Evolutionary conservation across 306 rosid species (phyloP).

Genomic region (Begonia loranthoides): DNA sequence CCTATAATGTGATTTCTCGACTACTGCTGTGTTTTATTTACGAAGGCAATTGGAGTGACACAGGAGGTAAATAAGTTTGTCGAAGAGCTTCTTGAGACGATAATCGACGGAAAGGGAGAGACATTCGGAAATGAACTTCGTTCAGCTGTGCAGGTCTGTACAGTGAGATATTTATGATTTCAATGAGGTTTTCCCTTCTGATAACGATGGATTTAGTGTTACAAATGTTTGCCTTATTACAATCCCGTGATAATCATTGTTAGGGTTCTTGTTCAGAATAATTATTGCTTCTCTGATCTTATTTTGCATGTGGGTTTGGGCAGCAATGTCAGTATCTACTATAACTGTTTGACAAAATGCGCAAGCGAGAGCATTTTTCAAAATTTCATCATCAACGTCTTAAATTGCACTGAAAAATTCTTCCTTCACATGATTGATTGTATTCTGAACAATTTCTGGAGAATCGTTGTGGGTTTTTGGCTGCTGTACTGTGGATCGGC

Average conservation of each 20-base stretch:
- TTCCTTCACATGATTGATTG: not conserved
- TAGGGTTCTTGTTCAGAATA: no score
- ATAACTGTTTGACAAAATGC: not conserved
- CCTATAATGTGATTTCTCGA: not conserved
- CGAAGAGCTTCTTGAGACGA: slow-evolving; percentile 35
- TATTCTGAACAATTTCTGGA: slow-evolving; percentile 6
- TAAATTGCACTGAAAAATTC: slow-evolving; percentile 3
- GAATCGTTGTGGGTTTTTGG: slow-evolving; percentile 7
- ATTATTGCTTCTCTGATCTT: no score
- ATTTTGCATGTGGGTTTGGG: no score
- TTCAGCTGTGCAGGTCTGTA: slow-evolving; percentile 37
- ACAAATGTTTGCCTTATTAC: no score
- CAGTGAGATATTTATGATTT: slow-evolving; percentile 21
- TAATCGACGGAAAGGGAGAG: slow-evolving; percentile 27
- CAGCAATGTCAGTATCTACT: not conserved
- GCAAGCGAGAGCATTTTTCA: not conserved
- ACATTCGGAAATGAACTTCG: slow-evolving; percentile 43
- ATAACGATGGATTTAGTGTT: no score
- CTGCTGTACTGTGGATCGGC: slow-evolving; percentile 18
- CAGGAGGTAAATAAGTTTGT: slow-evolving; percentile 56
- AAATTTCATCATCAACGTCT: not conserved
- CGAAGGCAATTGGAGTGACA: not conserved
- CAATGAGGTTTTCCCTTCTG: no score
- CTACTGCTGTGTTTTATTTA: not conserved
- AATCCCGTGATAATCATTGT: no score